Evolutionary conservation across 2,329 filamentous ascomycete species (phyloP), one percentile per base, ranked within the genome.

Genomic region (Aspergillus niger): DNA sequence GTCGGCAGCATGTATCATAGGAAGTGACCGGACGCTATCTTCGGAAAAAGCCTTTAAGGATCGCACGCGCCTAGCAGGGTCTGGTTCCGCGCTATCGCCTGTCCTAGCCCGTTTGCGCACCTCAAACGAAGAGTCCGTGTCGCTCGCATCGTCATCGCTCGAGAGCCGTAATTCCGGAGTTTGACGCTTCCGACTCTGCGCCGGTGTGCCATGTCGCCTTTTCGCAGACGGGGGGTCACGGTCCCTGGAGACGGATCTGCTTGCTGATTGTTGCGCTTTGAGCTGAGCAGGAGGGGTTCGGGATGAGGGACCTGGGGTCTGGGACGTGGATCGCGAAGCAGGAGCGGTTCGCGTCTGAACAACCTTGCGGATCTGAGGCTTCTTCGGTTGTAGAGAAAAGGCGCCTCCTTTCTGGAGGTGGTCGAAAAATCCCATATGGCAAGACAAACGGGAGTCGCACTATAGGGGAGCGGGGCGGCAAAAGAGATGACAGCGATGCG

Each of bases 1-100:
- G 59, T 82, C 76, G 41, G 77, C 72, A 8, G 81, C 82, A 70
- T 84, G 81, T 24, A 83, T 75, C 72, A 83, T 80, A 20, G 74
- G 65, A 51, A 81, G 74, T 7, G 70, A 58, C 43, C 70, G 72
- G 24, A 68, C 66, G n/a, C 67, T 72, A 43, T 78, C 74, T 30
- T 77, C 74, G 30, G 76, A 75, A 64, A 81, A 81, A n/a, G 80
- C 76, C 62, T 76, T 76, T 58, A 73, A 63, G 52, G 80, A 80
- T 57, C 81, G 77, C 64, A 83, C 66, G 30, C 72, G 72, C 44
- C 81, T 74, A 44, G 77, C 76, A 32, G 75, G 70, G 62, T 83
- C 79, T 13, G 79, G 75, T 60, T 80, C 77, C n/a, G 73, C 71
- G 43, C 75, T 77, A 41, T 70, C 73, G 53, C 74, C 77, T 44